Base-by-base conservation (phyloP, 495 filamentous ascomycete genomes). In the Parathielavia hyrcaniae region DNA sequence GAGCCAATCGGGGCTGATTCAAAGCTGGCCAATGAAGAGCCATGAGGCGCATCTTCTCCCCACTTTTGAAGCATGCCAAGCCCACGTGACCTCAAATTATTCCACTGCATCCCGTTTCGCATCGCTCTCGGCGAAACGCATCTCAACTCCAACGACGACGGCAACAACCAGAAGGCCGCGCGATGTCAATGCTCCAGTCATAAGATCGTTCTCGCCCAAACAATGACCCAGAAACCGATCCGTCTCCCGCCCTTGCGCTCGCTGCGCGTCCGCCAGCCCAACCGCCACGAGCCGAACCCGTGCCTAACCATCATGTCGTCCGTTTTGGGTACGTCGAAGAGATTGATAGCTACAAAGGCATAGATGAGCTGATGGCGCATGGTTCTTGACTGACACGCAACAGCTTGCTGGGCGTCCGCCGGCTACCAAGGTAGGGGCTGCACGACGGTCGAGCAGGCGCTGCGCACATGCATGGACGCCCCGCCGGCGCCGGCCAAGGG, bases 341-440 rank as follows among this genome's bases (percentile, higher is more conserved):
- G 26, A 30, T 6, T 3, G 6, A 30, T 2, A 30, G 26, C 26
- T 30, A 30, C 26, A 30, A 30, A 30, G 2, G 26, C 6, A 30
- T 6, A 2, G 26, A 7, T 38, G 1, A 17, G 0, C n/a, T 10
- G 4, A n/a, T 16, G 8, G 14, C 17, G 16, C 14, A 30, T 36
- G 23, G 20, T 9, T 4, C 13, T 6, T 19, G 10, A 23, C 34
- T 8, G n/a, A n/a, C n/a, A 30, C 13, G 0, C 6, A 23, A 38
- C 64, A 96, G 91, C 87, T 63, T 98, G 93, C 74, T 98, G 93
- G 93, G 93, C 93, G 2, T 96, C 91, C 1, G 78, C 86, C 13
- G 91, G 91, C 55, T 86, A 89, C 66, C 83, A 72, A 57, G 73
- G 80, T 0, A 77, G 83, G 40, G 90, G 88, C 22, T 98, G 93